Evolutionary conservation across 768 basidiomycete genomes (phyloP), one percentile per base, ranked within the genome.

Genomic region (Hypsizygus marmoreus): DNA sequence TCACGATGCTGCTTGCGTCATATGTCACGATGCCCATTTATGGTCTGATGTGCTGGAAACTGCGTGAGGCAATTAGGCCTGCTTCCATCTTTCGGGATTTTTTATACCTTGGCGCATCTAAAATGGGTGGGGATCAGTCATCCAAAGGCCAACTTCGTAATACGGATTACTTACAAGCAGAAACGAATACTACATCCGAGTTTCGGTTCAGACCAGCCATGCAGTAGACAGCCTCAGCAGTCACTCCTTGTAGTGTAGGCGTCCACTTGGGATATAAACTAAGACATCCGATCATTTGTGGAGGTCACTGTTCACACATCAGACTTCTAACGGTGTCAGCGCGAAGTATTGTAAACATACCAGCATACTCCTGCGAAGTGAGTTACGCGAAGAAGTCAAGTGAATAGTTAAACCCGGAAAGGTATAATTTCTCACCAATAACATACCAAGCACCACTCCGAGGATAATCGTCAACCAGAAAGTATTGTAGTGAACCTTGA

Each of bases 351-450:
- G 67, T 26, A 65, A 68, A 16, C 47, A 67, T 70, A 43, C 71
- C 72, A 11, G 80, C 75, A 49, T 81, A 81, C 69, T 82, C 80
- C n/a, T n/a, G n/a, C n/a, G n/a, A n/a, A n/a, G n/a, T n/a, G n/a
- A n/a, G n/a, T n/a, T n/a, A n/a, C n/a, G n/a, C n/a, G n/a, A 28
- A 17, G 11, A n/a, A 31, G 13, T 30, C 10, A 26, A 13, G 22
- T 22, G 13, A 13, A 24, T 19, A n/a, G n/a, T n/a, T n/a, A n/a
- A n/a, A n/a, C n/a, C n/a, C n/a, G n/a, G n/a, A n/a, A n/a, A n/a
- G n/a, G n/a, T n/a, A n/a, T n/a, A n/a, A n/a, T n/a, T n/a, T 12
- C 54, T 23, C 44, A 37, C 79, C 79, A 65, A 76, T 66, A 38
- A 82, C 80, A 61, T 71, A 82, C 36, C 66, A 68, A 11, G 76